Percentiles rank a stretch among this genome's conserved stretches.
These are phyloP conservation scores for Pseudopediastrum boryanum DNA, from an alignment of 139 green algal species.

Conservation along the genomic window DNA sequence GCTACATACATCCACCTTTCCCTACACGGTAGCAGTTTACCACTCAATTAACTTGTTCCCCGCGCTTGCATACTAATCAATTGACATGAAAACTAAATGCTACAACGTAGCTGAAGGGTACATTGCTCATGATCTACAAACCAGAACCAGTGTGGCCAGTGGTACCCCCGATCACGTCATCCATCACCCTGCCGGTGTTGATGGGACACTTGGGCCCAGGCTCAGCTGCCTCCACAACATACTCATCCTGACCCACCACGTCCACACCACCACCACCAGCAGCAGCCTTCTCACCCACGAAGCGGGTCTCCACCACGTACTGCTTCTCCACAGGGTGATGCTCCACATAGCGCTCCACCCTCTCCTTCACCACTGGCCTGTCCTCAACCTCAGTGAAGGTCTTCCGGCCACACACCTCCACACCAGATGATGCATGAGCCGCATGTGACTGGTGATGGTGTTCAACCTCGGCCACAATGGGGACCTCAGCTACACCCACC, in stretches of 20 bases:
- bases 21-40: no score
- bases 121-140: no score
- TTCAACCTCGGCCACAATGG: no score
- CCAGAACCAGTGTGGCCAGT: no score
- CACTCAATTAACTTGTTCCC: no score
- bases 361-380: slow-evolving; percentile 22
- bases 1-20: no score
- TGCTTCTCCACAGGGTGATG: slow-evolving; percentile 34
- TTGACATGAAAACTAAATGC: no score
- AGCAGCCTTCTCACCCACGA: slow-evolving; percentile 7
- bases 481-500: no score
- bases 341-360: slow-evolving; percentile 20
- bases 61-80: no score
- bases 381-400: slow-evolving; percentile 27
- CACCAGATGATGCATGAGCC: no score
- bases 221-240: slow-evolving; percentile 4
- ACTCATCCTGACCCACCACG: neutral
- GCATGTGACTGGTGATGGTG: no score
- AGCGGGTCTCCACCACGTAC: slow-evolving; percentile 32
- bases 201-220: slow-evolving; percentile 8
- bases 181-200: slow-evolving; percentile 3
- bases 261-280: neutral
- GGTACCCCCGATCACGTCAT: slow-evolving; percentile 11
- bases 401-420: slow-evolving; percentile 5
- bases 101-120: no score